These are phyloP conservation scores for Erucastrum elatum DNA, from an alignment of 345 rosid species.

Conservation along the genomic window DNA sequence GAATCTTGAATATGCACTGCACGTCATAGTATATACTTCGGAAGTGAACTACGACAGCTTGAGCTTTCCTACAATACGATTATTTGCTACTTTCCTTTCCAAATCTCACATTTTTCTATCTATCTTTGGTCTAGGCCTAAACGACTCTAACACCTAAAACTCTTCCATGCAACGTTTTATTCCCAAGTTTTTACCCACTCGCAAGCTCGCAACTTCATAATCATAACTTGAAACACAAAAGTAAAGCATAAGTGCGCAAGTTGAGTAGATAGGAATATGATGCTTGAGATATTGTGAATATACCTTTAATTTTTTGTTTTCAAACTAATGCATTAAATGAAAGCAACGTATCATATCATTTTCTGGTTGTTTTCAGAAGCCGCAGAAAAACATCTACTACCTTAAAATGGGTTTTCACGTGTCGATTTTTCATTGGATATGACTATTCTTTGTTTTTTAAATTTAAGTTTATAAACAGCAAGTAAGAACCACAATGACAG, in stretches of 20 bases:
- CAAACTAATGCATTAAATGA: conserved; percentile 19
- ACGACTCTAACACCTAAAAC: background rate
- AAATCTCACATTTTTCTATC: background rate
- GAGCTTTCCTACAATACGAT: background rate
- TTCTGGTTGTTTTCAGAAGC: conserved; percentile 44
- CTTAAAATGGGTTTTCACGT: conserved; percentile 54
- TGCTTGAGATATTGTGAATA: conserved; percentile 7
- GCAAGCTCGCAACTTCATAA: background rate
- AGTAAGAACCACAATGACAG: background rate
- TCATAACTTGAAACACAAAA: background rate
- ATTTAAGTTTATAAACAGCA: background rate
- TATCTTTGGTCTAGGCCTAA: background rate
- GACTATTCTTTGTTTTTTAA: background rate
- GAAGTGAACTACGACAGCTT: background rate
- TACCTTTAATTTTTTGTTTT: background rate
- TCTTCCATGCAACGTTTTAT: background rate
- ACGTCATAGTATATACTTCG: background rate
- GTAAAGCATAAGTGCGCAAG: conserved; percentile 8
- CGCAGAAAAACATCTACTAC: conserved; percentile 47
- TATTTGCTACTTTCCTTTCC: background rate
- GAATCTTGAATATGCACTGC: background rate
- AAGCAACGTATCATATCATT: conserved; percentile 34
- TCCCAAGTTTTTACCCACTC: background rate
- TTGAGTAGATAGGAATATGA: background rate
- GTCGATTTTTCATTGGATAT: conserved; percentile 33